A percentile compares a stretch with the other conserved stretches of the same genome.
Evolutionary conservation across 345 rosid genomes (phyloP).

Genomic region (Eucalyptus cladocalyx): DNA sequence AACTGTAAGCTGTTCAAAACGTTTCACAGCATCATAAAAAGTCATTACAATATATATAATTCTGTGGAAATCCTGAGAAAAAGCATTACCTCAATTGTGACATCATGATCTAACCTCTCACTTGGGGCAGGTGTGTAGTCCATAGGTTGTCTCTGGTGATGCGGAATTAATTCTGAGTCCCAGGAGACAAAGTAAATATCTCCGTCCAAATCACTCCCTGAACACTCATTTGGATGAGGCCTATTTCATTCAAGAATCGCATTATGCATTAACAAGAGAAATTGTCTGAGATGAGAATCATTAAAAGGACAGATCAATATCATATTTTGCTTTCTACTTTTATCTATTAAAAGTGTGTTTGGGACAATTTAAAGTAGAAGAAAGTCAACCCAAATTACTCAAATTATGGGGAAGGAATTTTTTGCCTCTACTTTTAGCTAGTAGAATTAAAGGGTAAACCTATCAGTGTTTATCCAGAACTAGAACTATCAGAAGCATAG

Average conservation of each 20-base stretch:
- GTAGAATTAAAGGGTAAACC: neutral
- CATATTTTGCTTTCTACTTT: neutral
- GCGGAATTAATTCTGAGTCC: conserved; percentile 55
- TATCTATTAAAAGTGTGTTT: neutral
- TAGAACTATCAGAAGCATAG: neutral
- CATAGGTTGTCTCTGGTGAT: conserved; percentile 28
- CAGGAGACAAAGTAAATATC: conserved; percentile 77
- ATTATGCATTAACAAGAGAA: neutral
- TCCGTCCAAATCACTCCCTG: conserved; percentile 82
- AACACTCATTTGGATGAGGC: conserved; percentile 81
- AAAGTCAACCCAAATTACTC: neutral
- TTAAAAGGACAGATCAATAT: neutral
- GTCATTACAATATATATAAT: neutral
- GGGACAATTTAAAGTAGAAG: neutral
- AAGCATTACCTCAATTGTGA: conserved; percentile 46
- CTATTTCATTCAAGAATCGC: conserved; percentile 1
- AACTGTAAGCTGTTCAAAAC: neutral
- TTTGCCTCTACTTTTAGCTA: neutral
- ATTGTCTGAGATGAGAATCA: neutral
- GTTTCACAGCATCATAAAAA: neutral
- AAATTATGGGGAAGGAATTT: neutral
- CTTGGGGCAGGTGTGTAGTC: conserved; percentile 56
- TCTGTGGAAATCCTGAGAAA: neutral
- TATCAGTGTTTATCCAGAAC: neutral
- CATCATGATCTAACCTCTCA: conserved; percentile 44